Conservation (phyloP, 345 rosid species). For the Eucalyptus caleyi region DNA sequence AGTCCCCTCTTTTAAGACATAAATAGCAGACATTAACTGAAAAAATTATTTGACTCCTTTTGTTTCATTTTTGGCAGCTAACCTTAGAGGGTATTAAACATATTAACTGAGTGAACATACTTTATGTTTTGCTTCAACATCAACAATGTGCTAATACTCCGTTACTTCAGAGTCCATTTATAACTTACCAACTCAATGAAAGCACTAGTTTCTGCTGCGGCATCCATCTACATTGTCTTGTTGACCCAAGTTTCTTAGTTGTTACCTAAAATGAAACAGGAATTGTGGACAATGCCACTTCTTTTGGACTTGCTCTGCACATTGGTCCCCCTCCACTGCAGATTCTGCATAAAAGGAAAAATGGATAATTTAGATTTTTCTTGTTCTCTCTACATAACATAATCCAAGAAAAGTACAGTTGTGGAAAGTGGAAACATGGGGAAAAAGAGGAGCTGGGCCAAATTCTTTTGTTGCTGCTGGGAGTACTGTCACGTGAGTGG, state of each 20-base stretch:
- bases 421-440: not conserved
- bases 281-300: not conserved
- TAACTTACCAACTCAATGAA: not conserved
- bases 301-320: not conserved
- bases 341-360: fast-evolving
- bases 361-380: not conserved
- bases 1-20: not conserved
- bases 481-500: not conserved
- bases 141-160: not conserved
- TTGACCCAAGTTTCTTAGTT: not conserved
- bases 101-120: not conserved
- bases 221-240: not conserved
- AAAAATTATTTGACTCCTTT: not conserved
- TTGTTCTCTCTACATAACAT: not conserved
- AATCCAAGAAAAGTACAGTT: not conserved
- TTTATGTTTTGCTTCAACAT: not conserved
- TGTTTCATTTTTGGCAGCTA: not conserved
- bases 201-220: not conserved
- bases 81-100: not conserved
- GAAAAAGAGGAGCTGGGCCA: not conserved
- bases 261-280: not conserved
- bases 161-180: not conserved
- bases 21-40: not conserved
- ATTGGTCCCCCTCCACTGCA: not conserved
- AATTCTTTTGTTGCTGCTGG: not conserved